These are phyloP conservation scores for Rubroshorea leprosula DNA, from an alignment of 345 rosid genomes.

Conservation along the genomic window DNA sequence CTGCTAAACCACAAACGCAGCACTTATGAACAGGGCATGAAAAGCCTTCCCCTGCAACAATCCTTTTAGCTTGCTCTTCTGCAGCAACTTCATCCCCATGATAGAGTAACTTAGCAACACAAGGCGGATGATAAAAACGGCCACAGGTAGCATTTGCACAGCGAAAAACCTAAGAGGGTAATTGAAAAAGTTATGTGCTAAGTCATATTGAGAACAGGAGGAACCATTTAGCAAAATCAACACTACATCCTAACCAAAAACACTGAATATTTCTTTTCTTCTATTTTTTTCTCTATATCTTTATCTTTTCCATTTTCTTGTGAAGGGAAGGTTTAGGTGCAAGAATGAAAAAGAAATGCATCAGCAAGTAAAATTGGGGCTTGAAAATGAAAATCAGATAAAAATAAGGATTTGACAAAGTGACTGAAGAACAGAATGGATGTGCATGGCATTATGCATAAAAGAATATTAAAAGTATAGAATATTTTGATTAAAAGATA, in stretches of 20 bases:
- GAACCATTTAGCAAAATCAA: not conserved
- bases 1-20: slow-evolving; percentile 56
- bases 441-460: no score
- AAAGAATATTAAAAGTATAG: not conserved
- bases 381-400: no score
- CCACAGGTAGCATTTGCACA: slow-evolving; percentile 91
- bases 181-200: no score
- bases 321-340: no score
- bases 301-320: no score
- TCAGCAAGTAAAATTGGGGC: no score
- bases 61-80: slow-evolving; percentile 46
- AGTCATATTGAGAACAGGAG: not conserved
- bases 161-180: slow-evolving; percentile 61
- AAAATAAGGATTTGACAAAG: no score
- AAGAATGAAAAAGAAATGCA: no score
- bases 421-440: no score
- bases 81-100: slow-evolving; percentile 48
- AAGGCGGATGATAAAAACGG: slow-evolving; percentile 75
- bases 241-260: slow-evolving; percentile 3
- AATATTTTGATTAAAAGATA: no score
- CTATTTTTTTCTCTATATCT: no score
- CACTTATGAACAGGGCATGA: slow-evolving; percentile 89
- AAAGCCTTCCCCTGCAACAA: slow-evolving; percentile 55
- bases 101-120: slow-evolving; percentile 57
- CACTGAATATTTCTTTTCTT: no score